phyloP scores from a whole-genome alignment of 2,329 filamentous ascomycete genomes.

The Oidium heveae region DNA sequence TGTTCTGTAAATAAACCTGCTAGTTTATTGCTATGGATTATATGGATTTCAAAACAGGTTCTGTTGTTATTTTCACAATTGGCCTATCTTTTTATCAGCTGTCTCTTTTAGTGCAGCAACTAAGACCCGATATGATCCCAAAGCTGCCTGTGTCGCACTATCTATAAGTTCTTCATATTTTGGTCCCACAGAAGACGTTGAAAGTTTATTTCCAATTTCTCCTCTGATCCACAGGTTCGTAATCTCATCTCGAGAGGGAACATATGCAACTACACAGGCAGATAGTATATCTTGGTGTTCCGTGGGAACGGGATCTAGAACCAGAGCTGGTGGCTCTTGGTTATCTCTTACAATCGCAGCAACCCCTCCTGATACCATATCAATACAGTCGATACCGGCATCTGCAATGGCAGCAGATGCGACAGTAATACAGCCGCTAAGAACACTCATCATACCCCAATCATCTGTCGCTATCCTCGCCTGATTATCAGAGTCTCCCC shows the following conservation, averaged over 20 bases:
- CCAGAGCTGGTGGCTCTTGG: conserved; percentile 19
- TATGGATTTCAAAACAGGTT: too few species aligned
- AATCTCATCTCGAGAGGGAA: conserved; percentile 68
- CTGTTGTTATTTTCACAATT: conserved; percentile 3
- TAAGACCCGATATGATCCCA: conserved; percentile 31
- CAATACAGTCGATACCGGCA: conserved; percentile 86
- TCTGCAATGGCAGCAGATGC: conserved; percentile 82
- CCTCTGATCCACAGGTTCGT: conserved; percentile 92
- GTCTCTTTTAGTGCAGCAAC: conserved; percentile 35
- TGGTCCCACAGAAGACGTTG: conserved; percentile 16
- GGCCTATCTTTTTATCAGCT: conserved; percentile 16
- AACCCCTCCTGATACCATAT: conserved; percentile 70
- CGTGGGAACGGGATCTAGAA: conserved; percentile 61
- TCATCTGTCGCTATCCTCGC: conserved; percentile 30
- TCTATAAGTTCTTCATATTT: conserved; percentile 30
- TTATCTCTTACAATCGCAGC: conserved; percentile 41
- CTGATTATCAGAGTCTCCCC: conserved; percentile 27
- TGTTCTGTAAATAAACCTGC: too few species aligned
- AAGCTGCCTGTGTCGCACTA: conserved; percentile 35
- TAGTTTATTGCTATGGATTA: too few species aligned
- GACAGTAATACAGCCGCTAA: conserved; percentile 80
- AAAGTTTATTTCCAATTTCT: conserved; percentile 18
- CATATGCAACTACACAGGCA: conserved; percentile 73
- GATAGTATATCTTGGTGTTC: conserved; percentile 58
- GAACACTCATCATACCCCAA: conserved; percentile 77